These are phyloP conservation scores for Neoboletus subvelutipes DNA, from an alignment of 768 basidiomycete species.

Conservation along the genomic window DNA sequence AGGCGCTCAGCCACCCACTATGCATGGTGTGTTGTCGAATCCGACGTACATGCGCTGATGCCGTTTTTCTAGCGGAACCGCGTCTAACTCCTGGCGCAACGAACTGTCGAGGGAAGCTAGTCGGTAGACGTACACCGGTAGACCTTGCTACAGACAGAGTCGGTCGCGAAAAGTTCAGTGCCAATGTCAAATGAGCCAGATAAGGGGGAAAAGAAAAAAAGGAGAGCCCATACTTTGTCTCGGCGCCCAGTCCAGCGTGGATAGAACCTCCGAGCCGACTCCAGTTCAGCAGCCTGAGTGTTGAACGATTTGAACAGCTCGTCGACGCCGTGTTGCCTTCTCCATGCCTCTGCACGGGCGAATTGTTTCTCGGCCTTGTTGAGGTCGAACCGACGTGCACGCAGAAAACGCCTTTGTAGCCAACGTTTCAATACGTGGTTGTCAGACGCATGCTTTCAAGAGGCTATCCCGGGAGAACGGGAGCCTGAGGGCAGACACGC, in stretches of 20 bases:
- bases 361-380: conserved; percentile 70
- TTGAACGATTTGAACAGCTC: conserved; percentile 62
- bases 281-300: conserved; percentile 58
- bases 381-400: conserved; percentile 69
- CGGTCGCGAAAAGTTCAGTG: background rate
- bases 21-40: background rate
- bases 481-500: conserved; percentile 27
- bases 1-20: background rate
- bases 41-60: conserved; percentile 69
- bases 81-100: conserved; percentile 59
- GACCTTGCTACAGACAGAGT: conserved; percentile 47
- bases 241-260: conserved; percentile 80
- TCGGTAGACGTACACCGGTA: conserved; percentile 76
- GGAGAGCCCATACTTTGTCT: conserved; percentile 55
- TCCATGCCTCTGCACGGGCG: conserved; percentile 64
- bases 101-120: conserved; percentile 55
- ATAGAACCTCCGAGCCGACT: conserved; percentile 61
- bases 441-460: background rate
- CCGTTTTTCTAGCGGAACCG: conserved; percentile 51
- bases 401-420: conserved; percentile 69
- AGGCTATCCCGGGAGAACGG: background rate
- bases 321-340: conserved; percentile 58
- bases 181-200: background rate
- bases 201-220: background rate
- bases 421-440: background rate